Conservation (phyloP, 2,329 filamentous ascomycete species). For the Trichoderma lentiforme region DNA sequence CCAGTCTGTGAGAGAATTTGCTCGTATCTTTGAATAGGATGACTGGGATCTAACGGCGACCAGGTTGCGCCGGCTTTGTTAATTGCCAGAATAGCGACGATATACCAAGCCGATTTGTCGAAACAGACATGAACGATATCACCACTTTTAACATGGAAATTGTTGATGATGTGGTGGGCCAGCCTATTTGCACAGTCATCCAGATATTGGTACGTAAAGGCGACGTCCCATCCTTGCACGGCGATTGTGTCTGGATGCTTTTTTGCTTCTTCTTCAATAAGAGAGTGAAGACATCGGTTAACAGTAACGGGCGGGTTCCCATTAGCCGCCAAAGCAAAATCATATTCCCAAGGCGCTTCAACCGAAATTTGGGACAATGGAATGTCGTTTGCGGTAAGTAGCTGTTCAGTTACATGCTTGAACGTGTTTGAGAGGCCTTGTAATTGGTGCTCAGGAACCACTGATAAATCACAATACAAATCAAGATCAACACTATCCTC, state of each 20-base stretch:
- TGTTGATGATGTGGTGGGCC: constrained; percentile 10
- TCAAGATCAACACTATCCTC: constrained; percentile 8
- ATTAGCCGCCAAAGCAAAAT: not conserved
- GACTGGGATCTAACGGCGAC: constrained; percentile 14
- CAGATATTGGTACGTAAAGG: constrained; percentile 38
- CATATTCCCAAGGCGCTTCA: not conserved
- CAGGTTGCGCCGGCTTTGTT: constrained; percentile 20
- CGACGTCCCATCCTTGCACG: constrained; percentile 21
- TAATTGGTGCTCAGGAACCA: constrained; percentile 1
- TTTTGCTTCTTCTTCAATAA: not conserved
- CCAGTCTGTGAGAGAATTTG: constrained; percentile 2
- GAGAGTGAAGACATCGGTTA: not conserved
- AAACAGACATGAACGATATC: constrained; percentile 12
- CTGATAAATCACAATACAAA: not conserved
- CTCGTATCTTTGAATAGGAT: not conserved
- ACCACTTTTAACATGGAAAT: constrained; percentile 17
- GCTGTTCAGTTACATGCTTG: constrained; percentile 2
- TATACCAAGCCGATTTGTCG: constrained; percentile 17
- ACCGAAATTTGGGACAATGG: not conserved
- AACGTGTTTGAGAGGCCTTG: not conserved
- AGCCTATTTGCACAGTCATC: constrained; percentile 6
- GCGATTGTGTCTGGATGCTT: not conserved
- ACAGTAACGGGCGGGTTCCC: not conserved
- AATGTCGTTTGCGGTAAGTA: not conserved
- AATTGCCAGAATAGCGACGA: constrained; percentile 21